Conservation (phyloP, 2,329 filamentous ascomycete species). For the Fusarium buxicola region DNA sequence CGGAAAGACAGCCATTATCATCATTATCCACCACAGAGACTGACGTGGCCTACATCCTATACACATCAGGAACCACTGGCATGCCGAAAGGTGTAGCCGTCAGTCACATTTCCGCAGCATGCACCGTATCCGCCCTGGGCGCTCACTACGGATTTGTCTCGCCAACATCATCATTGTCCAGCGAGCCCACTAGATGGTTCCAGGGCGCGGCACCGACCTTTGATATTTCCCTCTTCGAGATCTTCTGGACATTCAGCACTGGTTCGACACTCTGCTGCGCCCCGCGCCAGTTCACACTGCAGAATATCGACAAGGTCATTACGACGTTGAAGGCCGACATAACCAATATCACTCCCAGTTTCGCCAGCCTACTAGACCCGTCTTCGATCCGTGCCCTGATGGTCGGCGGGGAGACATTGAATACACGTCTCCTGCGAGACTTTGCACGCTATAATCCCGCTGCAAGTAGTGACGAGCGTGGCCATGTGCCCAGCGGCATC, state of each 20-base stretch:
- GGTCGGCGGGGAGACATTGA: slow-evolving; percentile 32
- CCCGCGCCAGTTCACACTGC: slow-evolving; percentile 4
- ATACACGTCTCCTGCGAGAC: slow-evolving; percentile 8
- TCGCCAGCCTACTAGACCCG: slow-evolving; percentile 19
- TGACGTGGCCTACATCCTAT: slow-evolving; percentile 8
- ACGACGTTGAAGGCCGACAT: slow-evolving; percentile 10
- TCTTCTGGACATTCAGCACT: slow-evolving; percentile 18
- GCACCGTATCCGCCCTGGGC: slow-evolving; percentile 12
- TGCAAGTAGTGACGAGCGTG: rapidly evolving
- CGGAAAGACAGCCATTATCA: background rate
- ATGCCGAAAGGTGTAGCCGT: slow-evolving; percentile 22
- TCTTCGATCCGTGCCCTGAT: slow-evolving; percentile 3
- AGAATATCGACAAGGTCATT: slow-evolving; percentile 23
- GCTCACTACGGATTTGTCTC: slow-evolving; percentile 7
- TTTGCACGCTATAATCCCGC: slow-evolving; percentile 1
- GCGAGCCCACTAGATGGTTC: slow-evolving; percentile 17
- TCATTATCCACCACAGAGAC: rapidly evolving
- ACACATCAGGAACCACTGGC: slow-evolving; percentile 24
- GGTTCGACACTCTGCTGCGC: slow-evolving; percentile 28
- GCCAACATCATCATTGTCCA: background rate
- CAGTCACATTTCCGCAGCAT: slow-evolving; percentile 19
- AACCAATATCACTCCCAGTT: slow-evolving; percentile 25
- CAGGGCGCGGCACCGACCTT: slow-evolving; percentile 24
- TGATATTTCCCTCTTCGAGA: slow-evolving; percentile 28
- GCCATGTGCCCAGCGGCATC: background rate